These are phyloP conservation scores for Geotrichum phurueaensis DNA, from an alignment of 1,139 yeast species.

Conservation along the genomic window DNA sequence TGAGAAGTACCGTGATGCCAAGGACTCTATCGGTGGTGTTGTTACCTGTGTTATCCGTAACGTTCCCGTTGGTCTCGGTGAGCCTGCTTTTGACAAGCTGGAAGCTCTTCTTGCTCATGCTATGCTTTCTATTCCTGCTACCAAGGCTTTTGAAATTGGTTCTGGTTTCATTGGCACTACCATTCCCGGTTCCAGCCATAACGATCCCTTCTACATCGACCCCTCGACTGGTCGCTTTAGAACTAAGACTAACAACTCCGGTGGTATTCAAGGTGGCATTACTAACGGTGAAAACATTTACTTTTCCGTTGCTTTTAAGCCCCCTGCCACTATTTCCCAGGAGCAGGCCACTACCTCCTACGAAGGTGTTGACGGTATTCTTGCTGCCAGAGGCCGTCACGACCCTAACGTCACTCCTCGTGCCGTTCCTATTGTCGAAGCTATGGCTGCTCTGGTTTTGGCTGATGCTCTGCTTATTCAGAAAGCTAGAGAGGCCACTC, in stretches of 20 bases:
- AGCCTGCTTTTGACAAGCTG: constrained; percentile 93
- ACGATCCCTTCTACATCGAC: constrained; percentile 53
- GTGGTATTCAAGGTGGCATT: constrained; percentile 98
- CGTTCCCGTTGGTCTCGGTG: constrained; percentile 90
- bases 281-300: constrained; percentile 92
- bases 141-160: constrained; percentile 96
- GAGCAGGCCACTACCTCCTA: constrained; percentile 84
- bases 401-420: constrained; percentile 98
- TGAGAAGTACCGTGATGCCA: constrained; percentile 76
- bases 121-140: constrained; percentile 94
- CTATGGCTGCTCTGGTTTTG: constrained; percentile 91
- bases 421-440: constrained; percentile 96
- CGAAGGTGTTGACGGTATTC: constrained; percentile 77
- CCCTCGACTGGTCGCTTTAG: constrained; percentile 48
- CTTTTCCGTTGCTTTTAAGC: constrained; percentile 93
- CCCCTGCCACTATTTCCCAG: constrained; percentile 95
- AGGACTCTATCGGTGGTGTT: constrained; percentile 95
- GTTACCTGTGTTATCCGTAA: constrained; percentile 96
- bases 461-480: constrained; percentile 84
- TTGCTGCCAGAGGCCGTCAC: constrained; percentile 96
- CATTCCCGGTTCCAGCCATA: constrained; percentile 90
- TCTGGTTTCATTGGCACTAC: constrained; percentile 88
- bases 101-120: constrained; percentile 96
- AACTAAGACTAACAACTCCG: constrained; percentile 86
- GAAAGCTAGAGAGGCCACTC: constrained; percentile 65